Base-by-base conservation (phyloP, 1,139 yeast species). In the Candida dubliniensis region DNA sequence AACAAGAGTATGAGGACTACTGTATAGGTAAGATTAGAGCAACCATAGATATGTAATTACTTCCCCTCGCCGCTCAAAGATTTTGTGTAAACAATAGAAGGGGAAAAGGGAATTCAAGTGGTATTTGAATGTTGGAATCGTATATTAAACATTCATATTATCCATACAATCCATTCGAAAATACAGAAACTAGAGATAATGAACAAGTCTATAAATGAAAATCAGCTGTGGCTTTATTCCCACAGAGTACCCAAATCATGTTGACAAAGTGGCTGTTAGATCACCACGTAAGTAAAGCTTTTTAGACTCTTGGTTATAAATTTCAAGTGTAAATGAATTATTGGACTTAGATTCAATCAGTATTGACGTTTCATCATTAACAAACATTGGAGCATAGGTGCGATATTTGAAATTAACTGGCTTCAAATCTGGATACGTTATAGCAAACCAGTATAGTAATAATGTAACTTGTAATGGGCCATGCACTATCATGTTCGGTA, bases 381-480 rank as follows among this genome's bases (percentile, higher is more conserved):
- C 46, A 46, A 50, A 52, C 18, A 45, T 44, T 3, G 87, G 87
- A 25, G 67, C 66, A 29, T 68, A 57, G 51, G 81, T 81, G 44
- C 74, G 71, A 60, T 83, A 83, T 24, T 56, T 59, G 48, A 82
- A 71, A 9, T 49, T 45, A 29, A 51, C 52, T 1, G 71, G 54
- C 0, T 38, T 18, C 1, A 50, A 15, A 2, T 49, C 48, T 0
- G 65, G 61, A 40, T 50, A 40, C 9, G 46, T 32, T 4, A 46
- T 42, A 11, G 53, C 57, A 52, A 76, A 70, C 77, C 80, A 83
- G 46, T 77, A 76, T 36, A 87, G 58, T 13, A 79, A 51, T 36
- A 87, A 52, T 2, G 86, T 81, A 1, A 87, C 77, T 50, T 85
- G 69, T 41, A 90, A 68, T 0, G 98, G 97, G 0, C 96, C 99